Evolutionary conservation across 495 filamentous ascomycete genomes (phyloP).

Genomic region (Talaromyces nanjingensis): DNA sequence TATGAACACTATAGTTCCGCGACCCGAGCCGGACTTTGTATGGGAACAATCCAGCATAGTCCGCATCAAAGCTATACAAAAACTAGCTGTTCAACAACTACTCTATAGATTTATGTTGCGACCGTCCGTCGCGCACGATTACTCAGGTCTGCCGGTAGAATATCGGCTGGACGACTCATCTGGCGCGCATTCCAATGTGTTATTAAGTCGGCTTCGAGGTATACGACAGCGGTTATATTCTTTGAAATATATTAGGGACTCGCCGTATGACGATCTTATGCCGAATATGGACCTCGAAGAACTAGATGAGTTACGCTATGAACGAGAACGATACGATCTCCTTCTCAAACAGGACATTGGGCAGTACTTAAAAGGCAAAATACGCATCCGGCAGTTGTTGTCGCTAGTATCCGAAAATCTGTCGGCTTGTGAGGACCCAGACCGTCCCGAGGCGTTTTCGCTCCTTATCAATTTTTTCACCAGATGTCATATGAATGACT

Average conservation of each 20-base stretch:
- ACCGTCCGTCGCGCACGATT: slow-evolving; percentile 33
- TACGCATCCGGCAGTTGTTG: slow-evolving; percentile 30
- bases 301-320: not conserved
- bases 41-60: slow-evolving; percentile 11
- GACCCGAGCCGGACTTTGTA: slow-evolving; percentile 14
- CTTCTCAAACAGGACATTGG: slow-evolving; percentile 27
- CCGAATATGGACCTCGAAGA: slow-evolving; percentile 12
- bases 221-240: slow-evolving; percentile 24
- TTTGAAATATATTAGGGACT: slow-evolving; percentile 17
- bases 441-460: slow-evolving; percentile 26
- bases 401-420: slow-evolving; percentile 31
- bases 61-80: slow-evolving; percentile 34
- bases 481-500: slow-evolving; percentile 34
- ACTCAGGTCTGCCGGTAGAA: slow-evolving; percentile 29
- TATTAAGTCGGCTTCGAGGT: slow-evolving; percentile 4
- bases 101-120: slow-evolving; percentile 33
- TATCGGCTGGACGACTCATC: slow-evolving; percentile 14
- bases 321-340: slow-evolving; percentile 20
- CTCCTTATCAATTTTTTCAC: slow-evolving; percentile 33
- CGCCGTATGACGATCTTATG: slow-evolving; percentile 24
- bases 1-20: slow-evolving; percentile 17
- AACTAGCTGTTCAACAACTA: slow-evolving; percentile 37
- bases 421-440: slow-evolving; percentile 26
- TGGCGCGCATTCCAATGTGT: not conserved
- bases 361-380: slow-evolving; percentile 21